Base-by-base conservation (phyloP, 2,329 filamentous ascomycete genomes). In the Fusarium sp. region DNA sequence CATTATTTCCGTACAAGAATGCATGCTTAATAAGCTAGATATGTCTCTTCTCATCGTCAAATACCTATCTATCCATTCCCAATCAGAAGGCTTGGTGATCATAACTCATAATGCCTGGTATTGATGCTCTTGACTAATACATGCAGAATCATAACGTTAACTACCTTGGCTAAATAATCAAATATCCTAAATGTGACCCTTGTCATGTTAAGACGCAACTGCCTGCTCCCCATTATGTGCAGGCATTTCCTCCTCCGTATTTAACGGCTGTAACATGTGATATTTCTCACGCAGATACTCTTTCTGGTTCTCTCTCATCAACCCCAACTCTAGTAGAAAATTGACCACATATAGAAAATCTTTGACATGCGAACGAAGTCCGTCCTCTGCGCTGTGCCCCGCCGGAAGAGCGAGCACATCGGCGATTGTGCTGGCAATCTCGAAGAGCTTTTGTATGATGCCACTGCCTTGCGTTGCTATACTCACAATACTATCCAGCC, bases 341-440 rank as follows among this genome's bases (percentile, higher is more conserved):
- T 81, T 79, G 38, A 86, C 83, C 56, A 88, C 77, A 52, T 85
- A 87, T 10, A 86, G 73, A 63, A 88, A 86, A 67, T 89, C 87
- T 57, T 87, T 83, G 47, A 88, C 83, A 18, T 85, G 80, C 6
- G 82, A 79, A 8, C 80, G 78, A 4, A 83, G 83, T 30, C 86
- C 85, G 42, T 84, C 80, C 6, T 83, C 76, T 11, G 72, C 74
- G 25, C 69, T 66, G 0, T 82, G 81, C 1, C 81, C 81, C 9
- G 82, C 80, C 0, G 85, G 84, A 16, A 88, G 78, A 46, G 86
- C 84, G 24, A 89, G 81, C 3, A 89, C 87, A 68, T 89, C 87
- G 11, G 87, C 86, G 47, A 89, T 86, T 3, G 86, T 88, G 73
- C 86, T 87, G 0, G 86, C 86, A 65, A 89, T 87, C 71, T 89